phyloP scores from a whole-genome alignment of 2,329 filamentous ascomycete genomes.

The Xylariaceae sp. region DNA sequence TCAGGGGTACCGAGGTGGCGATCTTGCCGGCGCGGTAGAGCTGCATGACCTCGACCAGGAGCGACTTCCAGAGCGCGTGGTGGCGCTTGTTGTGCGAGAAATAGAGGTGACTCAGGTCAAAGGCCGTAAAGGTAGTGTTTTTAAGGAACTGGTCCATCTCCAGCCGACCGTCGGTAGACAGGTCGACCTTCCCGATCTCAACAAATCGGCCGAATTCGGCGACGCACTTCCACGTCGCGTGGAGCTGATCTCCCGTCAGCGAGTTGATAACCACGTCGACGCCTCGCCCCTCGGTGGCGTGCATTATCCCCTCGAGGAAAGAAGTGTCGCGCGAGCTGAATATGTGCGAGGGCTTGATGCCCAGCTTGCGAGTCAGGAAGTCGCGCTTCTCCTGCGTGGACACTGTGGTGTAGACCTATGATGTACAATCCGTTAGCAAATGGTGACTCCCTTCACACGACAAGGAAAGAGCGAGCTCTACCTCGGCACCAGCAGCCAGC shows the following conservation, averaged over 20 bases:
- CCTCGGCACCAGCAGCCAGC: not conserved
- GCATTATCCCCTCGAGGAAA: not conserved
- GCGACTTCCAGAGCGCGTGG: not conserved
- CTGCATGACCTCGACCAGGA: not conserved
- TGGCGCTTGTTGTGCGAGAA: constrained; percentile 19
- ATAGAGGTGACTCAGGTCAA: constrained; percentile 33
- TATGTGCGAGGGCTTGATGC: not conserved
- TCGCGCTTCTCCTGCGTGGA: not conserved
- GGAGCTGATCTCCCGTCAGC: constrained; percentile 1
- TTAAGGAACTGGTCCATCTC: constrained; percentile 11
- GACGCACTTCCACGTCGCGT: constrained; percentile 2
- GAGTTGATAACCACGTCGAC: constrained; percentile 4
- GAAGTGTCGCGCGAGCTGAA: constrained; percentile 4
- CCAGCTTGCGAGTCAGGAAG: not conserved
- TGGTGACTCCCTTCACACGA: not conserved
- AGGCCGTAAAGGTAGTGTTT: constrained; percentile 15
- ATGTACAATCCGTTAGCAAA: not conserved
- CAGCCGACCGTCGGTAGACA: constrained; percentile 1
- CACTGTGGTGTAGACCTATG: constrained; percentile 1
- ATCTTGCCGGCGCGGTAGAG: constrained; percentile 5
- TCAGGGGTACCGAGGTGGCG: not conserved
- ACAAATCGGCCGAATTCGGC: constrained; percentile 5
- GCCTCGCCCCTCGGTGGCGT: constrained; percentile 2
- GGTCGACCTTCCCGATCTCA: constrained; percentile 2
- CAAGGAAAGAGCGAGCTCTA: not conserved